Evolutionary conservation across 2,329 filamentous ascomycete species (phyloP), one percentile per base, ranked within the genome.

Genomic region (Fusarium pseudograminearum): DNA sequence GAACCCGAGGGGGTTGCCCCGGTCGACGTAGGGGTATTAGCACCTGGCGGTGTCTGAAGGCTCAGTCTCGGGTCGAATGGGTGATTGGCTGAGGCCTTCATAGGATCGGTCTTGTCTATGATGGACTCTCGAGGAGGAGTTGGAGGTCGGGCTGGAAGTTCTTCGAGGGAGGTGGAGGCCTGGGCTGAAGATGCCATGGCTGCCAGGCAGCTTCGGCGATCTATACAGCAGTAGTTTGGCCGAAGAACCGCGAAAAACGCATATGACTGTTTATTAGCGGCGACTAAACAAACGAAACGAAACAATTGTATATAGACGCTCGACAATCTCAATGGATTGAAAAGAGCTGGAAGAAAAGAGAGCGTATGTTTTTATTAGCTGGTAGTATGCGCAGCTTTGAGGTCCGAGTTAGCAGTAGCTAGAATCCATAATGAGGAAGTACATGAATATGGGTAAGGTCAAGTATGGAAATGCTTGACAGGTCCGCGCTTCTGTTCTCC

Each of bases 81-180:
- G n/a, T 79, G 77, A 67, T 78, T 73, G 45, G 80, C 72, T n/a
- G 77, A 71, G 38, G 78, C 73, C 67, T 81, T 82, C 53, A 77
- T 71, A 31, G 76, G 71, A 30, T 75, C 72, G 51, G 81, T 79
- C 60, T 74, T 57, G 41, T 83, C 81, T 71, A 77, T 76, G 31
- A 77, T 79, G 36, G 83, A 80, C 76, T 88, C 87, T 71, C 85
- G 85, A n/a, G 89, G 89, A 47, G 90, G 89, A 34, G 89, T 92
- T n/a, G 90, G 89, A 28, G 89, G 89, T 78, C 88, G 85, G 65
- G 86, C 78, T 67, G 84, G 82, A 56, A 89, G 81, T 60, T 83
- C 82, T 67, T 88, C 85, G 72, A 89, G 80, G 73, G 83, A 73
- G 65, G 73, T 73, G 65, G 77, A 68, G 71, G 76, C 78, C 77